These are phyloP conservation scores for Pseudodiploospora longispora DNA, from an alignment of 2,329 filamentous ascomycete genomes.

Conservation along the genomic window DNA sequence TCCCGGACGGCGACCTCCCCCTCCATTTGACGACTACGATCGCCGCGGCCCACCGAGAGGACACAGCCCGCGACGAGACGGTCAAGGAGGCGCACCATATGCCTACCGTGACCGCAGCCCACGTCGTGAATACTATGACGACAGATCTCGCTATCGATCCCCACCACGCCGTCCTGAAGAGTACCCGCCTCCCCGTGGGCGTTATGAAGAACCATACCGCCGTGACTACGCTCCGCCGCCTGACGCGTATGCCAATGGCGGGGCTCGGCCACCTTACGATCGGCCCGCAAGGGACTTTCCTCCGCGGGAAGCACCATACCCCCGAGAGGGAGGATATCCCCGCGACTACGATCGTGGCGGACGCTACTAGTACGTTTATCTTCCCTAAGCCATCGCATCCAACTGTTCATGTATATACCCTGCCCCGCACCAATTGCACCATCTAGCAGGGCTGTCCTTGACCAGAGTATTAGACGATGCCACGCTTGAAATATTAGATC, in stretches of 20 bases:
- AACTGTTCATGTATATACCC: slow-evolving; percentile 1
- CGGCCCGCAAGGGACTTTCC: slow-evolving; percentile 43
- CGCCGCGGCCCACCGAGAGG: slow-evolving; percentile 70
- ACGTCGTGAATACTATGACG: slow-evolving; percentile 81
- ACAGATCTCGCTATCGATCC: slow-evolving; percentile 71
- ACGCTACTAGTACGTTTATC: slow-evolving; percentile 40
- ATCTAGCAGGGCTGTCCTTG: slow-evolving; percentile 26
- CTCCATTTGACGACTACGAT: slow-evolving; percentile 71
- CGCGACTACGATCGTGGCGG: slow-evolving; percentile 44
- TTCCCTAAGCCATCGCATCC: slow-evolving; percentile 8
- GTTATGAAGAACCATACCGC: slow-evolving; percentile 73
- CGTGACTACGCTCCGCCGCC: slow-evolving; percentile 59
- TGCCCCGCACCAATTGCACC: not conserved
- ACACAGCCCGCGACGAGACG: slow-evolving; percentile 70
- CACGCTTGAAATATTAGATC: slow-evolving; percentile 4
- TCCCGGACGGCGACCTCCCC: slow-evolving; percentile 51
- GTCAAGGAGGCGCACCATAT: slow-evolving; percentile 40
- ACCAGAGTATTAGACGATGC: slow-evolving; percentile 26
- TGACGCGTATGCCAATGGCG: slow-evolving; percentile 52
- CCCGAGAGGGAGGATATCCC: slow-evolving; percentile 33
- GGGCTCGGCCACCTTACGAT: slow-evolving; percentile 41
- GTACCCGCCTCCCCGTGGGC: slow-evolving; percentile 59
- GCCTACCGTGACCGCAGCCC: slow-evolving; percentile 85
- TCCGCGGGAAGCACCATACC: slow-evolving; percentile 35
- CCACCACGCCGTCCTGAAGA: slow-evolving; percentile 71